Evolutionary conservation across 768 basidiomycete genomes (phyloP).

Genomic region (Naganishia vishniacii): DNA sequence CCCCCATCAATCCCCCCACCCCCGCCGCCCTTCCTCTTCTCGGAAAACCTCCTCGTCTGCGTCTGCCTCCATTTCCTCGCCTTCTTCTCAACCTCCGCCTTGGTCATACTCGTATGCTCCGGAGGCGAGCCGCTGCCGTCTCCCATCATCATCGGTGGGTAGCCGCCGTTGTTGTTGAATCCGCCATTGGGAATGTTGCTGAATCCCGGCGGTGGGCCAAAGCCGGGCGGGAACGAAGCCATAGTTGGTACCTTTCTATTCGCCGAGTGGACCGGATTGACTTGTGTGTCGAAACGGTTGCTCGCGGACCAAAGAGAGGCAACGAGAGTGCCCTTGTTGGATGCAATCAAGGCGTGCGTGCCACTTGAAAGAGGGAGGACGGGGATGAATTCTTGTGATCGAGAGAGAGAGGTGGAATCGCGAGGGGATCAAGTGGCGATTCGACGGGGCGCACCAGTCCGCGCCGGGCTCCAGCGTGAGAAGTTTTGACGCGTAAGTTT

Average conservation of each 20-base stretch:
- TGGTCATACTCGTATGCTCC: conserved; percentile 50
- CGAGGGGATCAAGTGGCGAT: not conserved
- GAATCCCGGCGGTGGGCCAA: conserved; percentile 31
- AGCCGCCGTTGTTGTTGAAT: not conserved
- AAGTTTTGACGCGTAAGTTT: no score
- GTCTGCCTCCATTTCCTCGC: conserved; percentile 89
- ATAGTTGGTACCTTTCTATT: not conserved
- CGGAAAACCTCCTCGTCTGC: conserved; percentile 68
- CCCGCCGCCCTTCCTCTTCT: conserved; percentile 45
- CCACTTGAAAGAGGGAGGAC: not conserved
- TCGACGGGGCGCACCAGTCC: not conserved
- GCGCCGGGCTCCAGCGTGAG: no score
- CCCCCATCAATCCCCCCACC: conserved; percentile 49
- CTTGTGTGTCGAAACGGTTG: not conserved
- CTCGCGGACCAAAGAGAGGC: no score
- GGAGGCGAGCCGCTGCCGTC: conserved; percentile 9
- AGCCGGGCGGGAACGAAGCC: conserved; percentile 30
- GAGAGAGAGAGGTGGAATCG: not conserved
- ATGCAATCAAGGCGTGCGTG: no score
- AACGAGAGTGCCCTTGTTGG: no score
- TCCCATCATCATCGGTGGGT: not conserved
- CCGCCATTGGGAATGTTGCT: not conserved
- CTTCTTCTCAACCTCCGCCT: conserved; percentile 78
- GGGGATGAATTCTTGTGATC: not conserved
- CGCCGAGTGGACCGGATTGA: not conserved